Evolutionary conservation across 805 yeast genomes (phyloP).

Genomic region (Saccharomycopsis babjevae): DNA sequence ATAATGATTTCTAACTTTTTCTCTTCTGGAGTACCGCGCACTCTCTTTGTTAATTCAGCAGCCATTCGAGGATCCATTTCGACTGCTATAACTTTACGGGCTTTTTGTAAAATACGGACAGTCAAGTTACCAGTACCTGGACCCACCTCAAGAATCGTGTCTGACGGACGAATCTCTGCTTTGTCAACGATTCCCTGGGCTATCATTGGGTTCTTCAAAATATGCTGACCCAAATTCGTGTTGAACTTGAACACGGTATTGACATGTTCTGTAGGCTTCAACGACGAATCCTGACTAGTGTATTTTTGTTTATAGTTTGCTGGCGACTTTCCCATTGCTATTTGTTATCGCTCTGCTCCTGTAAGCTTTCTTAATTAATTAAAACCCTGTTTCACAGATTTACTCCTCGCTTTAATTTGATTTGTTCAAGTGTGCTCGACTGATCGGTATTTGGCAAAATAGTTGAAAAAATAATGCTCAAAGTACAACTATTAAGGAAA

Average conservation of each 20-base stretch:
- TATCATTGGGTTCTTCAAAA: constrained; percentile 87
- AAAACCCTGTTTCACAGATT: no score
- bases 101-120: constrained; percentile 83
- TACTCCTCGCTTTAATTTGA: no score
- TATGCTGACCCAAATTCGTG: constrained; percentile 95
- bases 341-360: background rate
- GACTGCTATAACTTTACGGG: constrained; percentile 87
- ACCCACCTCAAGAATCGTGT: constrained; percentile 90
- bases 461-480: no score
- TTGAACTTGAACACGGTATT: constrained; percentile 91
- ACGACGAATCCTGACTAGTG: constrained; percentile 17
- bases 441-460: no score
- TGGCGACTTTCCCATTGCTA: constrained; percentile 14
- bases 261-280: constrained; percentile 58
- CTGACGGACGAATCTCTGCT: constrained; percentile 87
- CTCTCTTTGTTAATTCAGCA: constrained; percentile 94
- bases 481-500: no score
- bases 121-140: constrained; percentile 99
- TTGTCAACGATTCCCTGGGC: constrained; percentile 98
- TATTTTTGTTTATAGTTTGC: constrained; percentile 13
- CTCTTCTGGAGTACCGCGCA: constrained; percentile 91
- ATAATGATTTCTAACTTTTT: constrained; percentile 83
- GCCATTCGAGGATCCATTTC: constrained; percentile 99
- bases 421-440: no score
- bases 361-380: background rate